Conservation (phyloP, 768 basidiomycete species). For the Daedaleopsis nitida region DNA sequence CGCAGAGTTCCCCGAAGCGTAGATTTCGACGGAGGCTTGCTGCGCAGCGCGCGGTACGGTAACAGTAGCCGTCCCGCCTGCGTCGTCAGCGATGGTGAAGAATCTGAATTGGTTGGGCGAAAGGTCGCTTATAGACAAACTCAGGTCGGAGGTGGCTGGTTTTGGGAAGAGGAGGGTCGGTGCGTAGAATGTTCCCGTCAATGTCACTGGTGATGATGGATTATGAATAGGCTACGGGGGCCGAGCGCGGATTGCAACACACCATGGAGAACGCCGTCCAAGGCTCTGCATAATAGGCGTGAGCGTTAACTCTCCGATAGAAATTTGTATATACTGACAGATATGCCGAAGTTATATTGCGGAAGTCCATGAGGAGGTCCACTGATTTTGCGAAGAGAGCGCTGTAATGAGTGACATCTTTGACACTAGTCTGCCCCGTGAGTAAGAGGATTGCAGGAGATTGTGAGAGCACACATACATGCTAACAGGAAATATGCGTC, state of each 20-base stretch:
- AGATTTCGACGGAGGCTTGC: slow-evolving; percentile 62
- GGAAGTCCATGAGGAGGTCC: slow-evolving; percentile 65
- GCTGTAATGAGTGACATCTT: slow-evolving; percentile 69
- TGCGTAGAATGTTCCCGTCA: slow-evolving; percentile 13
- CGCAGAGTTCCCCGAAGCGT: slow-evolving; percentile 57
- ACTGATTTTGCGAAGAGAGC: slow-evolving; percentile 67
- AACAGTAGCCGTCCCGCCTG: slow-evolving; percentile 29
- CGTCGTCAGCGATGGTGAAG: slow-evolving; percentile 6
- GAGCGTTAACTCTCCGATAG: not conserved
- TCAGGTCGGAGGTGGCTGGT: slow-evolving; percentile 2
- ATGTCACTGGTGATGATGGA: slow-evolving; percentile 7
- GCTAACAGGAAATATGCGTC: not conserved
- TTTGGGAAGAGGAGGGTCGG: not conserved
- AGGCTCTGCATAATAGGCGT: not conserved
- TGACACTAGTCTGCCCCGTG: slow-evolving; percentile 33
- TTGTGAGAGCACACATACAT: not conserved
- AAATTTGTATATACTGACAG: not conserved
- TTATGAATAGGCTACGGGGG: not conserved
- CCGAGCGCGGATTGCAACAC: not conserved
- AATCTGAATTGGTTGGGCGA: slow-evolving; percentile 4
- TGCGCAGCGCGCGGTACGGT: slow-evolving; percentile 67
- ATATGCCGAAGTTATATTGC: slow-evolving; percentile 57
- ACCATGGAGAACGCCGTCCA: slow-evolving; percentile 15
- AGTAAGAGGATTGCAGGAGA: no score
- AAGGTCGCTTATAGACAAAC: slow-evolving; percentile 4